Base-by-base conservation (phyloP, 768 basidiomycete species). In the Trametes coccinea region DNA sequence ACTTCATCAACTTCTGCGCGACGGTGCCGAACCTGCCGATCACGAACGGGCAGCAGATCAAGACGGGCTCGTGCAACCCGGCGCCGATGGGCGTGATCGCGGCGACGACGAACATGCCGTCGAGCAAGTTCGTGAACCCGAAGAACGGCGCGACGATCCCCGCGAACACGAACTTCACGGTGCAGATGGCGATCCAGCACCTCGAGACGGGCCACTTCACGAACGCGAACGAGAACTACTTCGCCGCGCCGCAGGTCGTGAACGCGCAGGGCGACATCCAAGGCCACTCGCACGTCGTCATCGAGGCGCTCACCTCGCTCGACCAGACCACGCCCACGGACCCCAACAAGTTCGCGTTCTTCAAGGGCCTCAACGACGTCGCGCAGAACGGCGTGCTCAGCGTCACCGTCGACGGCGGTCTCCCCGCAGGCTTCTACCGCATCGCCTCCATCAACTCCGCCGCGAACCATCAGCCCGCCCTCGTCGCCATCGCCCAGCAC, bases 1-100 rank as follows among this genome's bases (percentile, higher is more conserved):
- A 89, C 80, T 89, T 83, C 74, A 83, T 84, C 79, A 86, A 86
- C 78, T 82, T 80, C 70, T 83, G 83, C 67, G 60, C 67, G 10
- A 71, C 70, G 17, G 60, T 69, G 10, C 67, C 72, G 33, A 63
- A 73, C 54, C 64, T 74, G 53, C 72, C 78, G 14, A 69, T 80
- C 58, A 84, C 83, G 29, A 80, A 83, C 71, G 83, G 82, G 31
- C 53, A 73, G 66, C 72, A 73, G 64, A 59, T 73, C 63, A 72
- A 67, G 60, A 73, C 72, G 5, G 83, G 84, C 9, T 85, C 84
- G 17, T 87, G 87, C 70, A 87, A 88, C 73, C 80, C 82, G 37
- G 78, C 83, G 16, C 83, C 84, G 0, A 84, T 88, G 79, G 88
- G 89, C 54, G 68, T 79, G 47, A 83, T 89, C 58, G 79, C 83